Evolutionary conservation across 495 filamentous ascomycete species (phyloP), one percentile per base, ranked within the genome.

Genomic region (Astrocystis sublimbata): DNA sequence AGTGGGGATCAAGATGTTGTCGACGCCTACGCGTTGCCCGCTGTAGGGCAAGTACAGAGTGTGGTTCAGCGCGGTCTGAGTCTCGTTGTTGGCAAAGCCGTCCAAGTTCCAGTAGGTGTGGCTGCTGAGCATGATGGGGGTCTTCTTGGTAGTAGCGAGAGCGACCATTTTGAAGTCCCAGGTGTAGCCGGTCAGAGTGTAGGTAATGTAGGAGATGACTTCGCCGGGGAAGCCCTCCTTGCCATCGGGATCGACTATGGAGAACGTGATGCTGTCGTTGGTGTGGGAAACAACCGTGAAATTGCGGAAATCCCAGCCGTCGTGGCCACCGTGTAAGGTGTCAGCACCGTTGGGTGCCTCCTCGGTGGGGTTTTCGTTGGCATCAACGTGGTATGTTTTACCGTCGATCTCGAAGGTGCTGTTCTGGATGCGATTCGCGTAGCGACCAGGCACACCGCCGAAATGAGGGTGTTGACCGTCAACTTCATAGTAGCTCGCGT

Each of bases 101-200:
- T 93, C 91, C 57, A 96, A 78, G 74, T 96, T 94, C 90, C 91
- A 96, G 78, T 96, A 96, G 50, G 89, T 85, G 65, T 85, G 83
- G 50, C 79, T 83, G 62, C 73, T 82, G 36, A 89, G 75, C 86
- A 89, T 88, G 64, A 89, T 88, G 33, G 86, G 86, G 26, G 86
- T 88, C 63, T 80, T 81, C 68, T 83, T 82, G 4, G 79, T 82
- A 0, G 80, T 85, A 3, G 82, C 71, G 36, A 83, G 65, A 26
- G 82, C 83, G 0, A 80, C 70, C 75, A 85, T 84, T 69, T 78
- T 81, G 41, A 83, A 75, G 57, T 85, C 78, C 83, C 83, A 85
- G 6, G 76, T 78, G 67, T 71, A 66, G 26, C 79, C 68, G 13
- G 68, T 69, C 31, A 84, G 50, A 3, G 85, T 89, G 76, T 90